Evolutionary conservation across 768 basidiomycete genomes (phyloP).

Genomic region (Suillus decipiens): DNA sequence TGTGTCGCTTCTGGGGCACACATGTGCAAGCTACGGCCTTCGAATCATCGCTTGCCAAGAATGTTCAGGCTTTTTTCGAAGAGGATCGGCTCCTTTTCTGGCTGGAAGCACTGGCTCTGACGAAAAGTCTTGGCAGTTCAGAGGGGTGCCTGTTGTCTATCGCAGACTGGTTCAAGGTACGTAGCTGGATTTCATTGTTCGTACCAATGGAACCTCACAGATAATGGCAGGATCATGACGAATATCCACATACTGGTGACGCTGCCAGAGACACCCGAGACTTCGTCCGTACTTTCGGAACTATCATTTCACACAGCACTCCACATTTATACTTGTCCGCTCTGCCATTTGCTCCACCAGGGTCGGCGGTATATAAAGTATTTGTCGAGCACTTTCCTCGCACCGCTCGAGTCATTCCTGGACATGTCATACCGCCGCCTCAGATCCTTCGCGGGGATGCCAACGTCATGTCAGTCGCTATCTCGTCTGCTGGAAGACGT

Average conservation of each 20-base stretch:
- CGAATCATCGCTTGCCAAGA: slow-evolving; percentile 6
- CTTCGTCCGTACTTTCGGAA: slow-evolving; percentile 17
- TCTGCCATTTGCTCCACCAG: slow-evolving; percentile 23
- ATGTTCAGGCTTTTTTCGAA: slow-evolving; percentile 25
- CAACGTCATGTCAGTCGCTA: neutral
- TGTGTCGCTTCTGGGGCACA: slow-evolving; percentile 33
- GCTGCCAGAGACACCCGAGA: slow-evolving; percentile 11
- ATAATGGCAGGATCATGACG: neutral
- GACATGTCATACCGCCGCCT: neutral
- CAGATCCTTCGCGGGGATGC: neutral
- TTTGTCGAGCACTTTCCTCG: neutral
- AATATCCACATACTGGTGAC: neutral
- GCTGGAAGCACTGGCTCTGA: slow-evolving; percentile 9
- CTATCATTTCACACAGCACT: slow-evolving; percentile 17
- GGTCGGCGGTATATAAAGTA: slow-evolving; percentile 17
- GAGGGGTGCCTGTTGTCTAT: neutral
- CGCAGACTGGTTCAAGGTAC: neutral
- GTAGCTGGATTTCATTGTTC: neutral
- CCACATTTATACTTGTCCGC: slow-evolving; percentile 30
- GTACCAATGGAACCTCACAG: neutral
- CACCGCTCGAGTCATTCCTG: neutral
- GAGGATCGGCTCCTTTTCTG: neutral
- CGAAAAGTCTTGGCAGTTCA: slow-evolving; percentile 13
- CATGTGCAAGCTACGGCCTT: slow-evolving; percentile 24
- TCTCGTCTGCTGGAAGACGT: neutral